Conservation (phyloP, 2,329 filamentous ascomycete genomes). For the Fusarium sp. region DNA sequence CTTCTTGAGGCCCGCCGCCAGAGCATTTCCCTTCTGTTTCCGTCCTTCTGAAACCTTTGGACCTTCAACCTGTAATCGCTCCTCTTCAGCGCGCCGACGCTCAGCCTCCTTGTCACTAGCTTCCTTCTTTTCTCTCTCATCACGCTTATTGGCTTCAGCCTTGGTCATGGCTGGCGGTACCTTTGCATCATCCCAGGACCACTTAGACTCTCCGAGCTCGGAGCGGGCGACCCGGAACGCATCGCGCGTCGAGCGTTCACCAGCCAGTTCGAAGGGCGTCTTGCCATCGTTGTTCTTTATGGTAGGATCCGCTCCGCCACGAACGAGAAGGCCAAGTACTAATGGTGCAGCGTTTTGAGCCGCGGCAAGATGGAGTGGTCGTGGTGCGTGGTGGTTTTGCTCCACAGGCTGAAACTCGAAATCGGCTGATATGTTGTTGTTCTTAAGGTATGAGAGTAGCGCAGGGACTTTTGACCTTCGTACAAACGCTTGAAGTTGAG, state of each 20-base stretch:
- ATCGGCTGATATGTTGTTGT: slow-evolving; percentile 74
- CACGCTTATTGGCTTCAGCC: slow-evolving; percentile 75
- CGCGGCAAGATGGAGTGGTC: slow-evolving; percentile 86
- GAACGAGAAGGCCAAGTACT: slow-evolving; percentile 79
- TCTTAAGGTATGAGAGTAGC: slow-evolving; percentile 83
- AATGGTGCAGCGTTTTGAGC: slow-evolving; percentile 81
- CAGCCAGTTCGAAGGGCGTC: slow-evolving; percentile 85
- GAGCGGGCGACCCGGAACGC: slow-evolving; percentile 89
- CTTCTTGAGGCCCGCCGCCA: slow-evolving; percentile 68
- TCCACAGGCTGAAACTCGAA: slow-evolving; percentile 80
- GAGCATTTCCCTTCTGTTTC: slow-evolving; percentile 61
- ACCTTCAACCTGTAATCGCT: slow-evolving; percentile 75
- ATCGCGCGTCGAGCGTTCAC: slow-evolving; percentile 86
- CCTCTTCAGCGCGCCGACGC: slow-evolving; percentile 78
- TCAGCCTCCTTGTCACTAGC: slow-evolving; percentile 74
- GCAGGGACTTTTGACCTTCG: slow-evolving; percentile 90
- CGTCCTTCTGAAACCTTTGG: slow-evolving; percentile 62
- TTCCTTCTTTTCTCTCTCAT: slow-evolving; percentile 75
- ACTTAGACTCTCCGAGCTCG: slow-evolving; percentile 79
- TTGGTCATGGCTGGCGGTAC: slow-evolving; percentile 78
- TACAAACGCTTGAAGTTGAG: slow-evolving; percentile 87
- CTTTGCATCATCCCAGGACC: slow-evolving; percentile 80
- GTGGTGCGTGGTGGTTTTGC: slow-evolving; percentile 82
- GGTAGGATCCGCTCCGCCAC: slow-evolving; percentile 79
- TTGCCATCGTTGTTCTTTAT: slow-evolving; percentile 78